Evolutionary conservation across 176 grass and related monocot species (phyloP), one percentile per base, ranked within the genome.

Genomic region (Lolium rigidum): DNA sequence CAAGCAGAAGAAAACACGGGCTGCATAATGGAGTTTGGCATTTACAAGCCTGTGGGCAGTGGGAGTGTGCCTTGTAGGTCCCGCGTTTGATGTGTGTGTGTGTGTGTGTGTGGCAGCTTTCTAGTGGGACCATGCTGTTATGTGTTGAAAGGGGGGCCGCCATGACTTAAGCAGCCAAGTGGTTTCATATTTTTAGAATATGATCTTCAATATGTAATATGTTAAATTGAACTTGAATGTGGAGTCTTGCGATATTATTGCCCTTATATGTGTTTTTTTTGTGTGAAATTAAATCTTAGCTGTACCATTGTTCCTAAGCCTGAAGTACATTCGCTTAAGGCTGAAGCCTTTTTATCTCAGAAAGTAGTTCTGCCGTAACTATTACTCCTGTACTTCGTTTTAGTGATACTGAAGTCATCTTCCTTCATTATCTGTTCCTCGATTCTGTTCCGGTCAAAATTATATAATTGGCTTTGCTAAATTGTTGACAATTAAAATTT

Each of bases 381-480:
- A 43, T 44, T 78, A 52, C 31, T 56, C 37, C 21, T 85, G 47
- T 57, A 28, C n/a, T 68, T 15, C 21, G 67, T 9, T 57, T 65
- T 25, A 85, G 41, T 60, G 64, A 61, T 78, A 78, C 64, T 5
- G 54, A 71, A 79, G n/a, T 54, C 24, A 46, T 82, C 10, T 50
- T 67, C 61, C 79, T 81, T 67, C 48, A 67, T 81, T 12, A 35
- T 68, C 25, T 66, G 47, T 50, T 67, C 61, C 79, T 81, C 52
- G 50, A 67, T 81, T 20, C 25, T 66, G 47, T 6, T 81, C 48
- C 9, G 4, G 21, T 76, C 15, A 28, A 25, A 76, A 57, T 80
- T 67, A 76, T 66, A 44, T 68, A 65, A 28, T n/a, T 67, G 18
- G 54, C 51, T 25, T 55, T 81, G 46, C 15, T 52, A 74, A 78